These are phyloP conservation scores for Elsinoe ampelina DNA, from an alignment of 2,329 filamentous ascomycete genomes.

Conservation along the genomic window DNA sequence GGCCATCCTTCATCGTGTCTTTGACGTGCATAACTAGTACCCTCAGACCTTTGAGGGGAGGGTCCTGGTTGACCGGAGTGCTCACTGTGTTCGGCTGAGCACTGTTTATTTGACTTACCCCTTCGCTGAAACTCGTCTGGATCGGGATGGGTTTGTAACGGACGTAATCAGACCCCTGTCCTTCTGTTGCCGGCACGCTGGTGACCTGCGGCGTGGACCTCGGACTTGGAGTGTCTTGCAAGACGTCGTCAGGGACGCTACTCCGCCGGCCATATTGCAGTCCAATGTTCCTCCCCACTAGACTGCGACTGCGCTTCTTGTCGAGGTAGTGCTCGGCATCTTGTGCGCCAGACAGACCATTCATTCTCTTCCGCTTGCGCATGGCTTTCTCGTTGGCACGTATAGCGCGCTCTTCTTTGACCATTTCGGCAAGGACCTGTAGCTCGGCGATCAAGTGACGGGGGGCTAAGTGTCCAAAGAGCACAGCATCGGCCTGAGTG, in stretches of 20 bases:
- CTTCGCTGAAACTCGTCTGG: background rate
- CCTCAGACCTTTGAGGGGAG: slow-evolving; percentile 60
- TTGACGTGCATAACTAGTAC: slow-evolving; percentile 93
- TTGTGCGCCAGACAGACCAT: slow-evolving; percentile 23
- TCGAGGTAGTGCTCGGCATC: slow-evolving; percentile 21
- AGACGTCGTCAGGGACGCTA: slow-evolving; percentile 20
- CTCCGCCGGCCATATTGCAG: slow-evolving; percentile 17
- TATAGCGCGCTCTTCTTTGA: slow-evolving; percentile 41
- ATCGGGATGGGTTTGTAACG: background rate
- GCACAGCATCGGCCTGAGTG: slow-evolving; percentile 60
- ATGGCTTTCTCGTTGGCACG: slow-evolving; percentile 35
- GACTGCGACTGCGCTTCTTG: slow-evolving; percentile 28
- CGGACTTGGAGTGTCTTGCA: slow-evolving; percentile 2
- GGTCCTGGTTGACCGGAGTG: slow-evolving; percentile 11
- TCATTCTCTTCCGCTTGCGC: slow-evolving; percentile 55
- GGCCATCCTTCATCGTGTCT: slow-evolving; percentile 67
- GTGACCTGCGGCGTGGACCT: background rate
- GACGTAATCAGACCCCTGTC: background rate
- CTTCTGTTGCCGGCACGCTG: background rate
- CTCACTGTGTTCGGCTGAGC: background rate
- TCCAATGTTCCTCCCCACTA: slow-evolving; percentile 17
- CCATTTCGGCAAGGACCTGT: slow-evolving; percentile 58
- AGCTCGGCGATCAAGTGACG: slow-evolving; percentile 75
- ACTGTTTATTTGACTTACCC: background rate
- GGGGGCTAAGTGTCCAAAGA: slow-evolving; percentile 86